Evolutionary conservation across 192 early-diverging fungal genomes (phyloP), one percentile per base, ranked within the genome.

Genomic region (Linderina pennispora): DNA sequence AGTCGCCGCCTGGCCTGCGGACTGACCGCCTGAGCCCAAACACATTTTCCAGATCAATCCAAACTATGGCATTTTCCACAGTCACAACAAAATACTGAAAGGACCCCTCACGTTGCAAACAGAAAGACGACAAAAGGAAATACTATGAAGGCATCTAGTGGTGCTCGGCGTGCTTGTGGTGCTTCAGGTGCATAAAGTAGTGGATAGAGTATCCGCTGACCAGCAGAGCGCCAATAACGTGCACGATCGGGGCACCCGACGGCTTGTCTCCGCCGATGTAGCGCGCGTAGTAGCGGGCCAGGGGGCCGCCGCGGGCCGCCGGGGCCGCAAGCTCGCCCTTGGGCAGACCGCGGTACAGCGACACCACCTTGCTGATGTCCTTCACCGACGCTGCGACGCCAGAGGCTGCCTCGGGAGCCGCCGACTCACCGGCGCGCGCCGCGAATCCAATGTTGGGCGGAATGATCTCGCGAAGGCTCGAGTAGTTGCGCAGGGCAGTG

Each of bases 131-230:
- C n/a, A n/a, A n/a, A n/a, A n/a, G n/a, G n/a, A n/a, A n/a, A n/a
- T n/a, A n/a, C n/a, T n/a, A n/a, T n/a, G n/a, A n/a, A n/a, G n/a
- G n/a, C n/a, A 18, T 65, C 62, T 84, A 88, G 65, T 88, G 86
- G 80, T 88, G 79, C 62, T 82, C 83, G 43, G 77, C 80, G 68
- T 79, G 82, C 83, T 85, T 88, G 83, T 88, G 86, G 80, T 85
- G 78, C 78, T 70, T 82, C 66, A 87, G 67, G 77, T 87, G 85
- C 80, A 80, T 82, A 58, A 79, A 63, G 66, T 88, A 88, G 58
- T 88, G 82, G 44, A 83, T 77, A 58, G 79, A 62, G 75, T 88
- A 88, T 45, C 81, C 81, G 48, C 62, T 50, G 19, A 66, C 60
- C 47, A 82, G 75, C 72, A 88, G 55, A 26, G 61, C 77, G 26